Conservation (phyloP, 1,284 basidiomycete genomes). For the Puccinia hordei region DNA sequence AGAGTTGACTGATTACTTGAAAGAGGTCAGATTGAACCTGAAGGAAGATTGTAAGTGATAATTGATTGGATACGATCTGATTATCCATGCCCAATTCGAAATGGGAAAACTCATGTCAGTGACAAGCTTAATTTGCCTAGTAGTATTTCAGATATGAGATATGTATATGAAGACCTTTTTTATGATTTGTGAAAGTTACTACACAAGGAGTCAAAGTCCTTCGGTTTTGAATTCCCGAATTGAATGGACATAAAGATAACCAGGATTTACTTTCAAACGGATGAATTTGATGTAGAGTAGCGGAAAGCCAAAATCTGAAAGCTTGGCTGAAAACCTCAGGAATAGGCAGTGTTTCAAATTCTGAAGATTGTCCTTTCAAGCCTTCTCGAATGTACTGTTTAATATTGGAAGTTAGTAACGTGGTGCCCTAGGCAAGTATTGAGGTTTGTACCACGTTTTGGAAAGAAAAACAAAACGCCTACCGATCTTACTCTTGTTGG, state of each 20-base stretch:
- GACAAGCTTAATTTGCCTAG: neutral
- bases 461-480: neutral
- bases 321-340: constrained; percentile 9
- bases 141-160: neutral
- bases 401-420: neutral
- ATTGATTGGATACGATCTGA: constrained; percentile 7
- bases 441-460: neutral
- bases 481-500: neutral
- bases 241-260: constrained; percentile 11
- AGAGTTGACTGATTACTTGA: neutral
- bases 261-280: constrained; percentile 25
- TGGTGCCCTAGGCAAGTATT: neutral
- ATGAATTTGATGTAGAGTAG: constrained; percentile 22
- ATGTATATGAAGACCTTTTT: neutral
- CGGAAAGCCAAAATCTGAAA: constrained; percentile 27
- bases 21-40: neutral
- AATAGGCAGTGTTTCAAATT: neutral
- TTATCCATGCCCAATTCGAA: neutral
- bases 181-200: neutral
- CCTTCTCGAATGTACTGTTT: neutral
- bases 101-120: neutral
- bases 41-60: constrained; percentile 9
- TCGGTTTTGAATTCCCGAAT: no score
- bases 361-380: neutral
- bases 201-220: neutral